These are phyloP conservation scores for Lipomyces spencermartinsiae DNA, from an alignment of 805 yeast genomes.

Conservation along the genomic window DNA sequence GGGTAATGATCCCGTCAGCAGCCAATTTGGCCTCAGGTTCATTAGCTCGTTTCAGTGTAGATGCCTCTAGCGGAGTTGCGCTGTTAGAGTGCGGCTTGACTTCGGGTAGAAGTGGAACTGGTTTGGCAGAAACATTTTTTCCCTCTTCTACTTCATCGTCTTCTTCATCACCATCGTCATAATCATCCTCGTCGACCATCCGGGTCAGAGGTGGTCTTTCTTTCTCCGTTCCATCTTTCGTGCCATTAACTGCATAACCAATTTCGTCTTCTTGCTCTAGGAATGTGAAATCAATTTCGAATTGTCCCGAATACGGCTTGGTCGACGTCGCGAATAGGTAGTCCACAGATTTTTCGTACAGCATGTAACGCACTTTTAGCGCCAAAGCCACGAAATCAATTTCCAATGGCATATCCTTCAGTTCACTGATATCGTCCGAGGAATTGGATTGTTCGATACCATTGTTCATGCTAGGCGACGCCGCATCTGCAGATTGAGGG, in stretches of 20 bases:
- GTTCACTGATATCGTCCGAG: not conserved
- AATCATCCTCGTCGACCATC: conserved; percentile 40
- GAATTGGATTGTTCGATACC: not conserved
- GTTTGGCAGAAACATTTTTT: conserved; percentile 37
- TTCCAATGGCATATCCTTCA: conserved; percentile 7
- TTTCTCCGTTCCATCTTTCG: conserved; percentile 7
- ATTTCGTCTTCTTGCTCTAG: conserved; percentile 38
- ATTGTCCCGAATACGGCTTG: conserved; percentile 22
- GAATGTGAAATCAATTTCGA: conserved; percentile 40
- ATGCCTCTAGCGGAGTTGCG: conserved; percentile 14
- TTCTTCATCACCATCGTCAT: conserved; percentile 51
- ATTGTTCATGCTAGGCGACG: not conserved
- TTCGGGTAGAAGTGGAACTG: not conserved
- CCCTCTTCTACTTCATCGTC: conserved; percentile 47
- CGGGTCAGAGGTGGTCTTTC: conserved; percentile 20
- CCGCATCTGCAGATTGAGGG: not conserved
- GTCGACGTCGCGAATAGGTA: conserved; percentile 40
- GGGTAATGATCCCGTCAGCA: conserved; percentile 31
- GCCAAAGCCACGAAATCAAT: conserved; percentile 48
- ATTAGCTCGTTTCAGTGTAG: conserved; percentile 7
- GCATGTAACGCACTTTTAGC: conserved; percentile 51
- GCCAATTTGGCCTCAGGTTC: conserved; percentile 18
- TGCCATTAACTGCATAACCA: not conserved
- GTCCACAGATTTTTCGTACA: conserved; percentile 47
- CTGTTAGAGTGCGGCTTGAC: conserved; percentile 5